Base-by-base conservation (phyloP, 2,329 filamentous ascomycete genomes). In the Xylaria sp. region DNA sequence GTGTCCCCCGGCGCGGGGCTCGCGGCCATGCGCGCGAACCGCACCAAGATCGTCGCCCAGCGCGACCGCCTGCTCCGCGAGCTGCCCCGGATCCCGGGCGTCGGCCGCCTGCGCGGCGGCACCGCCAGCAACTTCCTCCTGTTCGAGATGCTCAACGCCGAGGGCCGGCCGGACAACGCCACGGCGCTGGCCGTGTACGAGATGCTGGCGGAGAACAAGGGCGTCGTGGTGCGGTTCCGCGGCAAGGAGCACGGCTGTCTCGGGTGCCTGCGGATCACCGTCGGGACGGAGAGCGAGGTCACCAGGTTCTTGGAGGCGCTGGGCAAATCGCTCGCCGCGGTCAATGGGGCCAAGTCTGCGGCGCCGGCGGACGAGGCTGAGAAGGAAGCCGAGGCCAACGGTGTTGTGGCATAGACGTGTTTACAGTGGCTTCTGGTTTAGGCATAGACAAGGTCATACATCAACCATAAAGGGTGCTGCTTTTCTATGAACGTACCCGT, bases 181-280 rank as follows among this genome's bases (percentile, higher is more conserved):
- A 83, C 84, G 1, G 94, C 94, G 16, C 72, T 92, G 66, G 85
- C 84, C 9, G 88, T 93, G 7, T 99, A 99, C 71, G 86, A 95
- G 74, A 80, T 78, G 24, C 79, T 99, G 65, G 94, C 94, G 0
- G 91, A 96, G 78, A 83, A 85, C 39, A 87, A 86, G 69, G 92
- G 93, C 1, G 93, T 99, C 0, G 92, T 99, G 6, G 93, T 97
- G 3, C 81, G 94, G 49, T 99, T 97, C 73, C 81, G 94, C 64
- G 94, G 94, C 44, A 95, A 92, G 76, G 94, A 99, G 77, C 79
- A 89, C 61, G 93, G 92, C 4, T 99, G 94, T 70, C 72, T 87
- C 39, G 94, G 93, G 0, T 97, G 93, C 67, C 74, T 99, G 71
- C 84, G 94, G 50, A 91, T 97, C 62, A 99, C 94, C 0, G 85